A percentile compares a stretch with the other conserved stretches of the same genome.
phyloP scores from a whole-genome alignment of 2,329 filamentous ascomycete species.

The Stemphylium lycopersici region DNA sequence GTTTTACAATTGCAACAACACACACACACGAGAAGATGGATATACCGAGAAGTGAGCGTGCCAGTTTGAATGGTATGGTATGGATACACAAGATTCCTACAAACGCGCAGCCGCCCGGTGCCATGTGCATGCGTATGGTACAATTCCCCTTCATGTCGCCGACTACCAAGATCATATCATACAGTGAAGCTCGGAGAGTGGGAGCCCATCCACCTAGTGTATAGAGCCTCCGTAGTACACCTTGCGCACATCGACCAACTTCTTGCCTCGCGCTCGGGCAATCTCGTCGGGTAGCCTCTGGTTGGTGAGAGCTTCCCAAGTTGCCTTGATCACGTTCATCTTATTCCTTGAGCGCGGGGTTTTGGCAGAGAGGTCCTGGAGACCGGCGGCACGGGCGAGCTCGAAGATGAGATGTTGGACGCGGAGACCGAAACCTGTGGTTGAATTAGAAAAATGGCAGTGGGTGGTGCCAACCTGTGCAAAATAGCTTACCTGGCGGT shows the following conservation, averaged over 20 bases:
- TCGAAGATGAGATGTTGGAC: conserved; percentile 93
- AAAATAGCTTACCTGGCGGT: conserved; percentile 74
- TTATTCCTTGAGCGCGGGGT: conserved; percentile 89
- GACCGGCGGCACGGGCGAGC: conserved; percentile 85
- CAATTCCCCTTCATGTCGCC: not conserved
- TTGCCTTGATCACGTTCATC: conserved; percentile 97
- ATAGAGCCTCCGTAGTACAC: conserved; percentile 86
- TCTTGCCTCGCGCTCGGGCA: conserved; percentile 86
- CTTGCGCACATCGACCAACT: conserved; percentile 93
- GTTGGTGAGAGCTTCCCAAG: conserved; percentile 79
- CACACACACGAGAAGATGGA: not conserved
- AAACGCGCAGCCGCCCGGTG: not conserved
- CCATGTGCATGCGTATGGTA: conserved; percentile 18
- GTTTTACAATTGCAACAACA: no score
- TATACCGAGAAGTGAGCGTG: not conserved
- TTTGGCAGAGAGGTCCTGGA: conserved; percentile 82
- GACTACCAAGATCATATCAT: conserved; percentile 12
- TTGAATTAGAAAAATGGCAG: not conserved
- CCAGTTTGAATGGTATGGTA: not conserved
- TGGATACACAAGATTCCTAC: conserved; percentile 6
- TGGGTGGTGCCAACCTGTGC: no score
- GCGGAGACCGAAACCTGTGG: conserved; percentile 86
- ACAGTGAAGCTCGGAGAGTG: conserved; percentile 4
- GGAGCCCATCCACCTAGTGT: conserved; percentile 26
- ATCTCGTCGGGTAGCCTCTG: conserved; percentile 90